Base-by-base conservation (phyloP, 495 filamentous ascomycete species). In the Trichoderma gamsii region DNA sequence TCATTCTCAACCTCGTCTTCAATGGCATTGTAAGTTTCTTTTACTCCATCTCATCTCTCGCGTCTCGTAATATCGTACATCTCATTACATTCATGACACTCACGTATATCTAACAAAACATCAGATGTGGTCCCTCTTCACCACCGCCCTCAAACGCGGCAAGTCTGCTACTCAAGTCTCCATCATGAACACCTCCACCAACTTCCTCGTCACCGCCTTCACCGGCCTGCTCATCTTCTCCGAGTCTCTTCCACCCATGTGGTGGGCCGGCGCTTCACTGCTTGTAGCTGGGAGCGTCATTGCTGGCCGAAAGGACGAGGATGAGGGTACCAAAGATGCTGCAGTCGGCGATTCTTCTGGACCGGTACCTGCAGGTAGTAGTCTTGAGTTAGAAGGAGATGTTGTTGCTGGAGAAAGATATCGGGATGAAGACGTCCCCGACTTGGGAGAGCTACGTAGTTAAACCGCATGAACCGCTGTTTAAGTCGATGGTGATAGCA, bases 161-260 rank as follows among this genome's bases (percentile, higher is more conserved):
- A 82, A 89, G 44, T 96, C 92, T 1, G 96, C 95, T 8, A 93
- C 91, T 0, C 92, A 93, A 71, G 95, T 97, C 56, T 90, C 88
- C 43, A 90, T 99, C 75, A 89, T 97, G 69, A 99, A 99, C 74
- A 97, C 94, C 4, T 90, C 90, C 29, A 82, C 91, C 15, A 99
- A 99, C 80, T 99, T 99, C 80, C 80, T 97, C 72, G 76, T 95
- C 66, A 97, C 94, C 1, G 95, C 95, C 12, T 64, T 98, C n/a
- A 77, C 96, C 29, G 93, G 95, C 46, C 66, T 74, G 71, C 70
- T 68, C 69, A 76, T 76, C 73, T 78, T 80, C 69, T 74, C 77
- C 52, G 67, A 83, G 69, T 49, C 75, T 27, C 69, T 83, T 41
- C 73, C 77, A 11, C 88, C 87, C 44, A 78, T 95, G 63, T 98